These are phyloP conservation scores for Phytophthora sansomeana DNA, from an alignment of 352 stramenopile species.

Conservation along the genomic window DNA sequence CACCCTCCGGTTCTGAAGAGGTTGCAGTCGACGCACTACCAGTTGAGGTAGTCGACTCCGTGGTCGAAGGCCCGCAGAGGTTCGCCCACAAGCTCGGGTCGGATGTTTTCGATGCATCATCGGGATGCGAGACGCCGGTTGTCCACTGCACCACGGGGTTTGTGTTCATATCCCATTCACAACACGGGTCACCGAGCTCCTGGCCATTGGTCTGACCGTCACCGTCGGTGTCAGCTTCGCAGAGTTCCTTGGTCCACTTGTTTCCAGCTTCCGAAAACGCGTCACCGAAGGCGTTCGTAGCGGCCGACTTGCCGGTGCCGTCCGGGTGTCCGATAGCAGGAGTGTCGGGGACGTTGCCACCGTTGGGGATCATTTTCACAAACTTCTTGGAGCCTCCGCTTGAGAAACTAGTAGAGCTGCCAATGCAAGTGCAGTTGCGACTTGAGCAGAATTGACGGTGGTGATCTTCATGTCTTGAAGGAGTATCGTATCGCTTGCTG, in stretches of 20 bases:
- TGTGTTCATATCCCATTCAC: constrained; percentile 2
- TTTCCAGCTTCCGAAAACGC: too few relatives aligned
- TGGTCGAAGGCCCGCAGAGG: background rate
- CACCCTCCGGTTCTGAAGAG: background rate
- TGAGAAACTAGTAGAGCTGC: constrained; percentile 11
- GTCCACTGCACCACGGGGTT: constrained; percentile 22
- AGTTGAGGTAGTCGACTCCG: background rate
- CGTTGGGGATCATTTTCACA: too few relatives aligned
- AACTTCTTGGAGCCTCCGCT: too few relatives aligned
- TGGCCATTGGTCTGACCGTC: too few relatives aligned
- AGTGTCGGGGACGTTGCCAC: too few relatives aligned
- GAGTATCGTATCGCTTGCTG: constrained; percentile 3
- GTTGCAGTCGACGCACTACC: background rate
- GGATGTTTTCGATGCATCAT: constrained; percentile 4
- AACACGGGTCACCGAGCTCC: too few relatives aligned
- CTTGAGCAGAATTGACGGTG: constrained; percentile 6
- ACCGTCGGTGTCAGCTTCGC: too few relatives aligned
- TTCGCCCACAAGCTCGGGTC: too few relatives aligned
- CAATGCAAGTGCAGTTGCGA: too few relatives aligned
- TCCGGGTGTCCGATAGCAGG: too few relatives aligned
- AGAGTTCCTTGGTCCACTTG: constrained; percentile 32
- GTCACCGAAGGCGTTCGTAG: too few relatives aligned
- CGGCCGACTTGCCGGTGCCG: too few relatives aligned
- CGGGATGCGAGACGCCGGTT: constrained; percentile 30
- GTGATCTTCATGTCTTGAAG: constrained; percentile 20